phyloP scores from a whole-genome alignment of 73 alveolate genomes.

The Breviolum minutum region DNA sequence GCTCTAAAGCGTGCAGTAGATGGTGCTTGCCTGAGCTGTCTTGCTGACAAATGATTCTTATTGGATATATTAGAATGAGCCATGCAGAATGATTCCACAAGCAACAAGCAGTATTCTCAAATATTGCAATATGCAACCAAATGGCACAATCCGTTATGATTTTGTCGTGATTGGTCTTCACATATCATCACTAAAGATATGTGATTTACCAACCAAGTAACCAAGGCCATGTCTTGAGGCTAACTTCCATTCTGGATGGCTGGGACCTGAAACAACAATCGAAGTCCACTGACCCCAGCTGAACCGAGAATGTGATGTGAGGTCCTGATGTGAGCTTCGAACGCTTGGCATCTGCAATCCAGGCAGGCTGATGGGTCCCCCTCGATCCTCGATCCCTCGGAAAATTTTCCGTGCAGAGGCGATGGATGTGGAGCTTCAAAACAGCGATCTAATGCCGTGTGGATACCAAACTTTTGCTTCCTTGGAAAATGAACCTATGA shows the following conservation, averaged over 20 bases:
- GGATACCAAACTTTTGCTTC: background rate
- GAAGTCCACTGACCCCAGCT: background rate
- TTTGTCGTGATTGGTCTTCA: background rate
- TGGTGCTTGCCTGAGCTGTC: background rate
- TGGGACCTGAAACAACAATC: background rate
- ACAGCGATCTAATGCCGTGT: slow-evolving; percentile 26
- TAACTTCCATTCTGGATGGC: slow-evolving; percentile 33
- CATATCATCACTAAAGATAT: too few relatives aligned
- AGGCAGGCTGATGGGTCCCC: background rate
- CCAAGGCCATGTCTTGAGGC: slow-evolving; percentile 67
- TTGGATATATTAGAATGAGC: background rate
- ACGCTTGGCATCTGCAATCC: slow-evolving; percentile 55
- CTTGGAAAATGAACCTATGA: too few relatives aligned
- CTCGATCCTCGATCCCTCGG: too few relatives aligned
- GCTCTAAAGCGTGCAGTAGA: slow-evolving; percentile 70
- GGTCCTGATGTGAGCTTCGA: slow-evolving; percentile 74
- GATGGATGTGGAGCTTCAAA: slow-evolving; percentile 53
- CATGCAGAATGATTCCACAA: background rate
- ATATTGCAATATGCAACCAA: background rate
- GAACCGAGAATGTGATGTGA: background rate
- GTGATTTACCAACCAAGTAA: background rate
- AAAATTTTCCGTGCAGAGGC: too few relatives aligned
- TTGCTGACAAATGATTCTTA: background rate
- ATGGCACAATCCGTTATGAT: background rate
- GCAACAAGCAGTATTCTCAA: background rate